These are phyloP conservation scores for Oenanthe javanica DNA, from an alignment of 140 eudicot genomes.

Conservation along the genomic window DNA sequence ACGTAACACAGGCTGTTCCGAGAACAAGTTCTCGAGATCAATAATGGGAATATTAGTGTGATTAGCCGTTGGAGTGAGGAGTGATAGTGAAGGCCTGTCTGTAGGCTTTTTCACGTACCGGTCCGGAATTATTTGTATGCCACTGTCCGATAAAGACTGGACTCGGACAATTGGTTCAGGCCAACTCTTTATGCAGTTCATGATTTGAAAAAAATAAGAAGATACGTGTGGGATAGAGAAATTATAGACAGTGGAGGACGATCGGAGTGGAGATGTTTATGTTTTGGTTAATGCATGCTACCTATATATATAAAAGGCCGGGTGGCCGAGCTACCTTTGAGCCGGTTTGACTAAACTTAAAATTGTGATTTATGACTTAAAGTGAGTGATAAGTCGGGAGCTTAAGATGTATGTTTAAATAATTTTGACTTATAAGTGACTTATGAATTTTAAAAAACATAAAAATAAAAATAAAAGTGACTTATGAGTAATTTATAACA, in stretches of 20 bases:
- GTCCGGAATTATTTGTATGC: slow-evolving; percentile 43
- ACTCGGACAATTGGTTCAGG: slow-evolving; percentile 74
- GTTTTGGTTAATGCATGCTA: neutral
- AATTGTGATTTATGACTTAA: too few relatives aligned
- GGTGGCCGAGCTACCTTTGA: neutral
- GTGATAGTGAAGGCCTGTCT: slow-evolving; percentile 9
- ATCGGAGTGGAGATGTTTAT: neutral
- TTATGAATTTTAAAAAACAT: too few relatives aligned
- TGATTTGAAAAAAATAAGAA: neutral
- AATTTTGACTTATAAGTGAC: too few relatives aligned
- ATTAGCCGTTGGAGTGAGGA: neutral
- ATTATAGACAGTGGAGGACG: neutral
- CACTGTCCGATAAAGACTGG: slow-evolving; percentile 63
- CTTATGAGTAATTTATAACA: too few relatives aligned
- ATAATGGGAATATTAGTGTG: slow-evolving; percentile 42
- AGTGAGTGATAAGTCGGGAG: too few relatives aligned
- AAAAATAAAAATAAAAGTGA: too few relatives aligned
- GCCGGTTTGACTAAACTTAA: too few relatives aligned
- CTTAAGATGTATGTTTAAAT: too few relatives aligned
- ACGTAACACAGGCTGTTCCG: slow-evolving; percentile 23
- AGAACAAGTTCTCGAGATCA: slow-evolving; percentile 30
- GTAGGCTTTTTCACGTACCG: slow-evolving; percentile 44
- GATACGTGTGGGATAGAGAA: neutral
- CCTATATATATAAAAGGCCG: neutral
- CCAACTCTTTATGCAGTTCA: slow-evolving; percentile 42